Percentiles rank a stretch among this genome's conserved stretches.
Conservation (phyloP, 139 green algal species). For the Chlorella sorokiniana region DNA sequence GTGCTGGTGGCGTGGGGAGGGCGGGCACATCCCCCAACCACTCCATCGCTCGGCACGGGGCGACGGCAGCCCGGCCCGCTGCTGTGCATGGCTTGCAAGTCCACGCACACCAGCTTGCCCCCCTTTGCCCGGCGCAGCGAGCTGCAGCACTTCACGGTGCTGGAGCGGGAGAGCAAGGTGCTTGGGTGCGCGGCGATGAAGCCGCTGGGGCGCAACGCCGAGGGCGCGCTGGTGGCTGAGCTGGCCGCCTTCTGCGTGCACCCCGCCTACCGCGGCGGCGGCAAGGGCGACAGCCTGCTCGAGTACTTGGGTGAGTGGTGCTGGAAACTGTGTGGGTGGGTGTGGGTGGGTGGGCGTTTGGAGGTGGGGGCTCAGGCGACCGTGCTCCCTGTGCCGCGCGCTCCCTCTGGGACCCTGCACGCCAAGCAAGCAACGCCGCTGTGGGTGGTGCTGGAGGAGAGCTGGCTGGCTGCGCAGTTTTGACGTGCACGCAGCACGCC, state of each 20-base stretch:
- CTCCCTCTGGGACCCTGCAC: too few species aligned
- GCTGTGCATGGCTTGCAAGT: too few species aligned
- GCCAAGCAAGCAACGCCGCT: too few species aligned
- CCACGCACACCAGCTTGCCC: neutral
- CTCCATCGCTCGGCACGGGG: too few species aligned
- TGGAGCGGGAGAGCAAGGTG: constrained; percentile 68
- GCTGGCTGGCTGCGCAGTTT: too few species aligned
- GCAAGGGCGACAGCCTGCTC: constrained; percentile 90
- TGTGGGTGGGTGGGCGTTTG: too few species aligned
- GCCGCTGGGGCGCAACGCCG: constrained; percentile 55
- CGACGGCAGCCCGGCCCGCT: too few species aligned
- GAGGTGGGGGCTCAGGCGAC: too few species aligned
- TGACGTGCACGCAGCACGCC: too few species aligned
- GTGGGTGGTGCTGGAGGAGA: too few species aligned
- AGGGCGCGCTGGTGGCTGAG: constrained; percentile 68
- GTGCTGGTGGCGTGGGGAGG: neutral
- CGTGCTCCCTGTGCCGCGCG: too few species aligned
- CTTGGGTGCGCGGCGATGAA: constrained; percentile 84
- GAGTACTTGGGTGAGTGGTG: constrained; percentile 52
- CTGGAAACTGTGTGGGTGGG: neutral
- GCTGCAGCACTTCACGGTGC: constrained; percentile 57
- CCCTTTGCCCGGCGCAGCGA: constrained; percentile 5
- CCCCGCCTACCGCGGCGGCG: constrained; percentile 73
- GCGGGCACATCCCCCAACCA: too few species aligned
- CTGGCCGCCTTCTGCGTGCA: constrained; percentile 89